Conservation (phyloP, 2,329 filamentous ascomycete species). For the Curvularia sp. region DNA sequence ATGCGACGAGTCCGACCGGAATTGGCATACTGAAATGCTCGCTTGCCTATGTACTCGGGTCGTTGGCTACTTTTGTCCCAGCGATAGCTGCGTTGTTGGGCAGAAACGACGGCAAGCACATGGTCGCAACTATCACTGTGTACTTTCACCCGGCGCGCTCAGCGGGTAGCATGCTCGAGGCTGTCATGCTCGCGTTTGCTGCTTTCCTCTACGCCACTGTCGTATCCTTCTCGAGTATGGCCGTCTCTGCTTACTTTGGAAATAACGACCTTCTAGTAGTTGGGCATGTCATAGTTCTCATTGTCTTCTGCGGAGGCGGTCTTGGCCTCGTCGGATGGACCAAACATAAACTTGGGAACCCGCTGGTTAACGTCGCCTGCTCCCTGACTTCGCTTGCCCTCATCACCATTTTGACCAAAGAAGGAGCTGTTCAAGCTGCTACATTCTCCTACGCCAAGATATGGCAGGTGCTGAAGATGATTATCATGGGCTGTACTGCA, state of each 20-base stretch:
- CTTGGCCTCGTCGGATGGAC: constrained; percentile 88
- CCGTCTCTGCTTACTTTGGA: constrained; percentile 80
- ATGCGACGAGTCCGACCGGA: constrained; percentile 74
- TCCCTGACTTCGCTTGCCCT: constrained; percentile 87
- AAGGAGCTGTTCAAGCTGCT: constrained; percentile 83
- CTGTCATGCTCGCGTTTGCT: constrained; percentile 74
- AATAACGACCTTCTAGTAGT: constrained; percentile 70
- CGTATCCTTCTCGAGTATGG: constrained; percentile 85
- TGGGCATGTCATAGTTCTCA: constrained; percentile 78
- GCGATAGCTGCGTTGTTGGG: constrained; percentile 77
- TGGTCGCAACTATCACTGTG: constrained; percentile 90
- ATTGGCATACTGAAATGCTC: constrained; percentile 89
- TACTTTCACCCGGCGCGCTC: constrained; percentile 93
- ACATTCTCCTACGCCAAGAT: constrained; percentile 84
- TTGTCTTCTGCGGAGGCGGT: constrained; percentile 84
- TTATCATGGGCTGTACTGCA: constrained; percentile 64
- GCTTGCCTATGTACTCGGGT: constrained; percentile 85
- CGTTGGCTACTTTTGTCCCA: constrained; percentile 82
- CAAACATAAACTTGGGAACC: constrained; percentile 79
- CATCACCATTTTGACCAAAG: constrained; percentile 89
- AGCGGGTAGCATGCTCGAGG: constrained; percentile 88
- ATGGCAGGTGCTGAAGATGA: constrained; percentile 67
- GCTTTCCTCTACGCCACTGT: constrained; percentile 81
- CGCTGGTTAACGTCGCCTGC: constrained; percentile 78
- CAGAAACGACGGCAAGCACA: constrained; percentile 87